Evolutionary conservation across 805 yeast genomes (phyloP).

Genomic region (Barnettozyma pratensis): DNA sequence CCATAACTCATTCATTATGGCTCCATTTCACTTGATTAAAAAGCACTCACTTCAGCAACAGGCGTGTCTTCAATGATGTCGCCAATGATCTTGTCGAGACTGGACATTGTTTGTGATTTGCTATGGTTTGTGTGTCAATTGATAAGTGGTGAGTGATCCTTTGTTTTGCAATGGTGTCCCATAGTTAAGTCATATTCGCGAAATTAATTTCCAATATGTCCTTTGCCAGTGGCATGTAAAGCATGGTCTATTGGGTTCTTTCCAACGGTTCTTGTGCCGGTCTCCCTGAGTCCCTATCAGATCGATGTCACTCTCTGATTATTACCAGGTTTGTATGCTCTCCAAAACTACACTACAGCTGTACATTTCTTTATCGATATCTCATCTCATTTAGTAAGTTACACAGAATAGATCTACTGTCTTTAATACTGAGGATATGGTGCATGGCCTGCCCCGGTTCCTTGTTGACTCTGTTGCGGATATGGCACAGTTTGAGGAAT

Average conservation of each 20-base stretch:
- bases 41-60: conserved; percentile 43
- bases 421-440: conserved; percentile 8
- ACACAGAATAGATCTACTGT: background rate
- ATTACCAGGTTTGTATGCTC: background rate
- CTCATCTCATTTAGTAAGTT: too few relatives aligned
- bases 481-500: conserved; percentile 6
- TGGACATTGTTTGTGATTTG: conserved; percentile 5
- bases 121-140: background rate
- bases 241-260: too few relatives aligned
- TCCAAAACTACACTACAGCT: background rate
- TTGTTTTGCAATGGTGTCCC: background rate
- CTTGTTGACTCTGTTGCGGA: background rate
- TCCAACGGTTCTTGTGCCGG: too few relatives aligned
- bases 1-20: too few relatives aligned
- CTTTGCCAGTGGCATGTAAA: too few relatives aligned
- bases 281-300: too few relatives aligned
- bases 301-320: too few relatives aligned
- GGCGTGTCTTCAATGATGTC: conserved; percentile 46
- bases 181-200: too few relatives aligned
- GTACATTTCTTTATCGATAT: too few relatives aligned
- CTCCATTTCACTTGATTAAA: background rate
- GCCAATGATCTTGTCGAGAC: conserved; percentile 9
- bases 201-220: too few relatives aligned
- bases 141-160: background rate
- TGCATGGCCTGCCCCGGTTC: background rate